Conservation (phyloP, 1,284 basidiomycete genomes). For the Microbotryum silenes-acaulis region DNA sequence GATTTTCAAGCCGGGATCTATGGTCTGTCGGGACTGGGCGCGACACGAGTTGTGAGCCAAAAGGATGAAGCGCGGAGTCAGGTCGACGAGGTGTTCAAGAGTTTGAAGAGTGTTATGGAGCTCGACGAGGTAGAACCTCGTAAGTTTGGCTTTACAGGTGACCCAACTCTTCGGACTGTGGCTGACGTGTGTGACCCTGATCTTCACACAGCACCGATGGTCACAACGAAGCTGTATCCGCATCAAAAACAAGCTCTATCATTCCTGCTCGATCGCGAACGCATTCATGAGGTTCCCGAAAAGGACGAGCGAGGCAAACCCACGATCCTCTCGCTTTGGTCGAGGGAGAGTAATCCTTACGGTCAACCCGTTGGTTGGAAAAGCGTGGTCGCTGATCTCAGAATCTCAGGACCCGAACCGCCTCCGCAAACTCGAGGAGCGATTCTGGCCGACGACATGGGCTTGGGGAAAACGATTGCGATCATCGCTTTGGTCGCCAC, state of each 20-base stretch:
- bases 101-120: conserved; percentile 75
- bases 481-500: conserved; percentile 81
- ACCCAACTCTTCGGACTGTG: conserved; percentile 22
- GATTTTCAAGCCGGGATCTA: conserved; percentile 8
- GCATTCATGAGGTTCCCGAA: conserved; percentile 23
- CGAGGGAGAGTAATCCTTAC: conserved; percentile 52
- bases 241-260: conserved; percentile 98
- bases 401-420: conserved; percentile 55
- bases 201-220: conserved; percentile 54
- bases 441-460: conserved; percentile 60
- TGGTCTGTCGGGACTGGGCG: background rate
- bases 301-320: conserved; percentile 44
- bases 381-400: conserved; percentile 78
- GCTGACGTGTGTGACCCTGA: conserved; percentile 1
- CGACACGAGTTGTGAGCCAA: too few species aligned
- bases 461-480: conserved; percentile 94
- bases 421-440: conserved; percentile 69
- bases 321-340: conserved; percentile 65
- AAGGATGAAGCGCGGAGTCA: conserved; percentile 44
- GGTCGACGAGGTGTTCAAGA: conserved; percentile 88
- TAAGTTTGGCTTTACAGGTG: conserved; percentile 43
- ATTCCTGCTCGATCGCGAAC: conserved; percentile 88
- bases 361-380: conserved; percentile 55
- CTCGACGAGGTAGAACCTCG: conserved; percentile 74
- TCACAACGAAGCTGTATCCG: conserved; percentile 84